A percentile compares a stretch with the other conserved stretches of the same genome.
Evolutionary conservation across 805 yeast species (phyloP).

Genomic region (Lachancea thermotolerans): DNA sequence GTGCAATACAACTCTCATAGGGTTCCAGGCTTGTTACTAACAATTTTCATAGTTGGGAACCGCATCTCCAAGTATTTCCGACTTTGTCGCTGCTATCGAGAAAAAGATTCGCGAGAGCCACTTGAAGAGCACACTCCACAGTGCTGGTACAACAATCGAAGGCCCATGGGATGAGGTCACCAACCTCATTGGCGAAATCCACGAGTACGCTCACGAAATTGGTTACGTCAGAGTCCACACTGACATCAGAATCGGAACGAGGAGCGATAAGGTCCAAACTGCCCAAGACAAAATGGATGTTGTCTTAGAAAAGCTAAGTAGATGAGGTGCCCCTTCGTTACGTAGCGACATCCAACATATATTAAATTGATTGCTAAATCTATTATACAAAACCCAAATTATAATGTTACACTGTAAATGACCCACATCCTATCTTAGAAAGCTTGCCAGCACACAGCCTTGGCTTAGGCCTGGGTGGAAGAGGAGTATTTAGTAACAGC

Average conservation of each 20-base stretch:
- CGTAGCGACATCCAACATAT: neutral
- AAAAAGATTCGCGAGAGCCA: slow-evolving; percentile 53
- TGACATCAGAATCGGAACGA: slow-evolving; percentile 81
- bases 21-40: neutral
- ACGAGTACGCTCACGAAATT: slow-evolving; percentile 59
- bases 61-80: slow-evolving; percentile 67
- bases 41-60: slow-evolving; percentile 57
- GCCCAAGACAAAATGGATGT: slow-evolving; percentile 66
- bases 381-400: slow-evolving; percentile 10
- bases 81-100: slow-evolving; percentile 69
- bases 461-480: slow-evolving; percentile 26
- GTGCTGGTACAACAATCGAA: slow-evolving; percentile 87
- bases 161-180: slow-evolving; percentile 93
- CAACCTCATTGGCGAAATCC: slow-evolving; percentile 70
- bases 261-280: slow-evolving; percentile 66
- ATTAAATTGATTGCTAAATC: slow-evolving; percentile 1
- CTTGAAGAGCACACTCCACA: slow-evolving; percentile 65
- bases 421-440: slow-evolving; percentile 1
- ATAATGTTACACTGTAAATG: slow-evolving; percentile 7
- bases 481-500: slow-evolving; percentile 92
- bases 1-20: slow-evolving; percentile 21
- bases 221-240: slow-evolving; percentile 78
- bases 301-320: slow-evolving; percentile 47
- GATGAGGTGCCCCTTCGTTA: slow-evolving; percentile 5
- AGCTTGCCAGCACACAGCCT: neutral